Evolutionary conservation across 2,329 filamentous ascomycete species (phyloP), one percentile per base, ranked within the genome.

Genomic region (Penicillium sp.): DNA sequence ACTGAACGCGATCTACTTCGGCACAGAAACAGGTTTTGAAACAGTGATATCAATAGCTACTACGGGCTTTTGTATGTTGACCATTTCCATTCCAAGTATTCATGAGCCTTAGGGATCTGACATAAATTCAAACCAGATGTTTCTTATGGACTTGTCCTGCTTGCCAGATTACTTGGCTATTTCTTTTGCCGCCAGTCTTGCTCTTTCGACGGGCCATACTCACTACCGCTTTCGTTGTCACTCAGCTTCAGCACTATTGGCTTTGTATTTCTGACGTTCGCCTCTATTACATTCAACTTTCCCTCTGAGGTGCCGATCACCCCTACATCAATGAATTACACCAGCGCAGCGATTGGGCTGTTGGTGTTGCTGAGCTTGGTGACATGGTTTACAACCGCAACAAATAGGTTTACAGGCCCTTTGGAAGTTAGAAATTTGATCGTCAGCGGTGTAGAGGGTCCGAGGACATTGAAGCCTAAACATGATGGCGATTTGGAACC

Each of bases 1-100:
- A 2, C 27, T 58, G 10, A 58, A 58, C 8, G 50, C 56, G 9
- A 56, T 56, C 3, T 58, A 56, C 14, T 53, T 58, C 23, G 56
- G 56, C 1, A 56, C 56, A 4, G 41, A 19, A n/a, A 58, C 56
- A 4, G 56, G 56, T 0, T 58, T 58, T 34, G n/a, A 42, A 7
- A 56, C 56, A 9, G 46, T 58, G 8, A 34, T 58, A 16, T 56
- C 56, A 1, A 53, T 58, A 16, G 53, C 48, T 4, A 51, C 40
- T 2, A 56, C 50, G 10, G 53, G 53, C 0, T 58, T 58, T 13
- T 56, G 50, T 58, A 36, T 10, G 53, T 56, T 18, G 23, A 7
- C 14, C n/a, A 18, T 13, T 14, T 27, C 1, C 10, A 9, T 3
- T 18, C 3, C 3, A 11, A 5, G 14, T 27, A 4, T 30, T 13